These are phyloP conservation scores for Lachnellula cervina DNA, from an alignment of 2,329 filamentous ascomycete genomes.

Conservation along the genomic window DNA sequence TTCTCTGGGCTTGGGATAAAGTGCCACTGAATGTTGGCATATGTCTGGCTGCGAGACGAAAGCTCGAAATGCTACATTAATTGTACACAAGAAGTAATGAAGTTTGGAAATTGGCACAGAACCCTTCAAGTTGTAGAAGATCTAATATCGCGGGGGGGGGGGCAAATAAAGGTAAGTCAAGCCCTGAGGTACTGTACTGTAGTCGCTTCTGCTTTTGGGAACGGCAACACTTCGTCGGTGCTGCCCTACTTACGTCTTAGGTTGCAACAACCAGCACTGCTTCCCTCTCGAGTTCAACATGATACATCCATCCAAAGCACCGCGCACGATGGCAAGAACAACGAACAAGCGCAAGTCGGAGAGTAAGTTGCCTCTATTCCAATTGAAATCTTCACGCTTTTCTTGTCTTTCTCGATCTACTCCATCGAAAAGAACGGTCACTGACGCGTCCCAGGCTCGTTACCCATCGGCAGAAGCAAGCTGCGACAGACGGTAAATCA, in stretches of 20 bases:
- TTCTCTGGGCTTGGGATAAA: background rate
- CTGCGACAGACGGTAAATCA: conserved; percentile 8
- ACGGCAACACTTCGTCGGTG: no score
- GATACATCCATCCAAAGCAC: background rate
- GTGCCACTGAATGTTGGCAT: background rate
- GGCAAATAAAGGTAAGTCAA: no score
- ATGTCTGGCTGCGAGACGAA: background rate
- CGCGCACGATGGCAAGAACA: conserved; percentile 3
- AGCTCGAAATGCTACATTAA: no score
- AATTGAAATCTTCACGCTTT: background rate
- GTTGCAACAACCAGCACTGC: background rate
- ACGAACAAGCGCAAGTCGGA: conserved; percentile 19
- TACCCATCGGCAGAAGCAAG: conserved; percentile 18
- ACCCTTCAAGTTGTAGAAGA: no score
- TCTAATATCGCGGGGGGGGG: no score
- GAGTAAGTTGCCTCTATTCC: conserved; percentile 7
- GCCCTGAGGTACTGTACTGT: no score
- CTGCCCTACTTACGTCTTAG: background rate
- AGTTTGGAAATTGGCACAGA: no score
- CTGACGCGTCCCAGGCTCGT: conserved; percentile 15
- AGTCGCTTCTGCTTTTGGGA: no score
- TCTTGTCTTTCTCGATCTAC: background rate
- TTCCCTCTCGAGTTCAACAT: background rate
- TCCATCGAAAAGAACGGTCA: background rate
- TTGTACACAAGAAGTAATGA: no score